phyloP scores from a whole-genome alignment of 768 basidiomycete species.

The Pleurotus djamor region DNA sequence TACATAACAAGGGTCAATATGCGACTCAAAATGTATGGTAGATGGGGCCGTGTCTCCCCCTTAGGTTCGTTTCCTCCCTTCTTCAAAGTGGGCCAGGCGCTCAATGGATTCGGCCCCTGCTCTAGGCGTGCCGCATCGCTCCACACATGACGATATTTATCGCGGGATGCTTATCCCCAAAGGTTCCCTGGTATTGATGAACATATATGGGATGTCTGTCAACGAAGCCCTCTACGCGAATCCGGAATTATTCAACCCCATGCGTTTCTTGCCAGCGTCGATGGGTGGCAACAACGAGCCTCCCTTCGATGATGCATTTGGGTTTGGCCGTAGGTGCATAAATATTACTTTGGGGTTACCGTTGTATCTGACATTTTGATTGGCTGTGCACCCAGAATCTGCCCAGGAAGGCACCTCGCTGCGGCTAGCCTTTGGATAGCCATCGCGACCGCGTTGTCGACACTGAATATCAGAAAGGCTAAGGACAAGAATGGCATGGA shows the following conservation, averaged over 20 bases:
- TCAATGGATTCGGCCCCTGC: conserved; percentile 9
- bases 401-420: conserved; percentile 54
- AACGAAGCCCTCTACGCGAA: conserved; percentile 20
- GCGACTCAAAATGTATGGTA: neutral
- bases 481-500: conserved; percentile 39
- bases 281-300: conserved; percentile 19
- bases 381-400: conserved; percentile 33
- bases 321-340: conserved; percentile 14
- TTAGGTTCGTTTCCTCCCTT: conserved; percentile 14
- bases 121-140: conserved; percentile 21
- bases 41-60: neutral
- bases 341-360: neutral
- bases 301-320: conserved; percentile 18
- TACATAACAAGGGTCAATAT: neutral
- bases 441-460: conserved; percentile 38
- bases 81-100: conserved; percentile 20
- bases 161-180: conserved; percentile 34
- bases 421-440: conserved; percentile 44
- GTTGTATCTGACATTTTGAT: neutral
- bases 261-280: conserved; percentile 13
- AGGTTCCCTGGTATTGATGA: conserved; percentile 25
- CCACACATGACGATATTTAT: conserved; percentile 23
- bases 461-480: conserved; percentile 40
- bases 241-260: conserved; percentile 20
- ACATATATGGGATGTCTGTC: conserved; percentile 20